Conservation (phyloP, 2,329 filamentous ascomycete species). For the Monilinia laxa region DNA sequence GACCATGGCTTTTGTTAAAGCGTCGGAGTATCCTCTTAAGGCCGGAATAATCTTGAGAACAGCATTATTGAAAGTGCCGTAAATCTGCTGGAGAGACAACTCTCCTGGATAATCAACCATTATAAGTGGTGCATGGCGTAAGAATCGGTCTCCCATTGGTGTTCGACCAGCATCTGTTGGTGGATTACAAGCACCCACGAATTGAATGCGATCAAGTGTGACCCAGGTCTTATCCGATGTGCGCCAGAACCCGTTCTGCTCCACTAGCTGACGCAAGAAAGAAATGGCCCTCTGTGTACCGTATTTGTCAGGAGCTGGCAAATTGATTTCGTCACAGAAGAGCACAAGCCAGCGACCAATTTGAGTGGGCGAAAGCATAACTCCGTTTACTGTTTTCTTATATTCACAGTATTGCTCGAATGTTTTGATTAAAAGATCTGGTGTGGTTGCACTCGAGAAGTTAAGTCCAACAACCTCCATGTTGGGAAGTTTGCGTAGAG, state of each 20-base stretch:
- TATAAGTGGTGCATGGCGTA: conserved; percentile 94
- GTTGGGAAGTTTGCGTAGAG: conserved; percentile 91
- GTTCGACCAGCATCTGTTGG: conserved; percentile 97
- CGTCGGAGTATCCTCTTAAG: conserved; percentile 90
- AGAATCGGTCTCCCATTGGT: conserved; percentile 86
- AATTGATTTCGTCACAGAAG: conserved; percentile 99
- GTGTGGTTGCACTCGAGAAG: conserved; percentile 97
- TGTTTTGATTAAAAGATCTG: conserved; percentile 96
- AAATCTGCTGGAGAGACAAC: conserved; percentile 91
- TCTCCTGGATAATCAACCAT: conserved; percentile 99
- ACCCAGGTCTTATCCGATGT: conserved; percentile 98
- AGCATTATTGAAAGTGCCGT: conserved; percentile 95
- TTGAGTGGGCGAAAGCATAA: conserved; percentile 92
- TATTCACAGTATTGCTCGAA: conserved; percentile 99
- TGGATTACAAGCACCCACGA: conserved; percentile 97
- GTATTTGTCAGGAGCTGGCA: conserved; percentile 96
- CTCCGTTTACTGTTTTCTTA: conserved; percentile 95
- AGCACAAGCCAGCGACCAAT: conserved; percentile 97
- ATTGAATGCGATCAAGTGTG: conserved; percentile 94
- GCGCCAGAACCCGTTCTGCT: conserved; percentile 99
- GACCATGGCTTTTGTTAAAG: conserved; percentile 96
- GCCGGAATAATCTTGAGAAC: conserved; percentile 95
- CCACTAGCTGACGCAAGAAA: conserved; percentile 93
- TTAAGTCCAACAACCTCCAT: conserved; percentile 99
- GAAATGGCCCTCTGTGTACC: conserved; percentile 96